Evolutionary conservation across 2,329 filamentous ascomycete genomes (phyloP).

Genomic region (Colletotrichum abscissum): DNA sequence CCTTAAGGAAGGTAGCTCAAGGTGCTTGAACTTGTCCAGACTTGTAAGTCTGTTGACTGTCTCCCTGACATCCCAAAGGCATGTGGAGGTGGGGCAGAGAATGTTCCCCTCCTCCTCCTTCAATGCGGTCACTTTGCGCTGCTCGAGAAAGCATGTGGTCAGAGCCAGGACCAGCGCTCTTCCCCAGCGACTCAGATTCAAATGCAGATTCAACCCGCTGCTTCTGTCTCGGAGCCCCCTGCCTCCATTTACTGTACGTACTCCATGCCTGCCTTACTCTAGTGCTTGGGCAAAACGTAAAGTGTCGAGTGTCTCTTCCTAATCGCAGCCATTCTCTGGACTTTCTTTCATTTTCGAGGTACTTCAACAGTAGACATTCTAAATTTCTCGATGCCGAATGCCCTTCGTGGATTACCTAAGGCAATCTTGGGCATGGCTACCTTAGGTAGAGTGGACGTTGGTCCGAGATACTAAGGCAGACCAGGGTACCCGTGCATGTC

Average conservation of each 20-base stretch:
- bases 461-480: not conserved
- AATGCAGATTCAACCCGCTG: not conserved
- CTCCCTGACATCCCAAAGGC: not conserved
- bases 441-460: not conserved
- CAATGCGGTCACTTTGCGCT: not conserved
- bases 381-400: not conserved
- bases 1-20: too few species aligned
- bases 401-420: not conserved
- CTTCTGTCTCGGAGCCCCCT: not conserved
- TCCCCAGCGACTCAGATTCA: not conserved
- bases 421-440: not conserved
- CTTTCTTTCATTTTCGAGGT: not conserved
- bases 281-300: not conserved
- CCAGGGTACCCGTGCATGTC: not conserved
- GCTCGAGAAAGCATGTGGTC: conserved; percentile 26
- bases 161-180: not conserved
- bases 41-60: not conserved
- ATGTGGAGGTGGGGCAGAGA: conserved; percentile 8
- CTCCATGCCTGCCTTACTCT: not conserved
- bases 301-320: not conserved
- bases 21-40: too few species aligned
- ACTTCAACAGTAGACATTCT: not conserved
- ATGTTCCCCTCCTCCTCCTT: not conserved
- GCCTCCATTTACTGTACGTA: not conserved
- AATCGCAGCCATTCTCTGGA: not conserved